A percentile compares a stretch with the other conserved stretches of the same genome.
Evolutionary conservation across 169 alveolate genomes (phyloP).

Genomic region (Miamiensis avidus): DNA sequence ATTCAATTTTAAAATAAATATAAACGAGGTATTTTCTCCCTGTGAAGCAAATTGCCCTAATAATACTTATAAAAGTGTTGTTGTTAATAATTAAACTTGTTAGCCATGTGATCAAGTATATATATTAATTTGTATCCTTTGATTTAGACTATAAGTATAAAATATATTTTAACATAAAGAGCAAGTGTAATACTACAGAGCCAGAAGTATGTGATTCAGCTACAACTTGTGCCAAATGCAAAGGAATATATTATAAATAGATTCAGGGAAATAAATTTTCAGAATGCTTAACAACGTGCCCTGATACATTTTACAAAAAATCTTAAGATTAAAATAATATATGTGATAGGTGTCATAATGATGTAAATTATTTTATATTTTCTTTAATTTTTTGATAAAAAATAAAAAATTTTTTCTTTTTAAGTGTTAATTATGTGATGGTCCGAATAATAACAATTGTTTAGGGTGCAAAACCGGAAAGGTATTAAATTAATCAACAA

Average conservation of each 20-base stretch:
- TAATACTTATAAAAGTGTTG: no score
- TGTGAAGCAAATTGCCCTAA: no score
- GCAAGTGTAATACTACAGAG: no score
- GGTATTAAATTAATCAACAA: background rate
- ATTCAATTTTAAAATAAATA: no score
- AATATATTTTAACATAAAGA: no score
- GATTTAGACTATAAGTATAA: no score
- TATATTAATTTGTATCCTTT: no score
- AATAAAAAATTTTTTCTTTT: no score
- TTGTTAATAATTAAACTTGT: background rate
- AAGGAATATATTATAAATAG: no score
- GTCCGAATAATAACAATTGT: background rate
- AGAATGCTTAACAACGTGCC: background rate
- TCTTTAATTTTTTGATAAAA: no score
- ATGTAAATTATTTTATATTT: background rate
- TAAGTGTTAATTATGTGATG: background rate
- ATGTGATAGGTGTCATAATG: background rate
- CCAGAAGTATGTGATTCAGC: no score
- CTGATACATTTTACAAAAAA: background rate
- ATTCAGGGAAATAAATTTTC: background rate
- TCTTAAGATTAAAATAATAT: background rate
- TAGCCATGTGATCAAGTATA: no score
- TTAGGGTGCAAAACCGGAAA: background rate
- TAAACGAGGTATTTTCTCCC: background rate
- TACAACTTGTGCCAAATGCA: background rate